Conservation (phyloP, 2,329 filamentous ascomycete species). For the Bimuria novae-zelandiae region DNA sequence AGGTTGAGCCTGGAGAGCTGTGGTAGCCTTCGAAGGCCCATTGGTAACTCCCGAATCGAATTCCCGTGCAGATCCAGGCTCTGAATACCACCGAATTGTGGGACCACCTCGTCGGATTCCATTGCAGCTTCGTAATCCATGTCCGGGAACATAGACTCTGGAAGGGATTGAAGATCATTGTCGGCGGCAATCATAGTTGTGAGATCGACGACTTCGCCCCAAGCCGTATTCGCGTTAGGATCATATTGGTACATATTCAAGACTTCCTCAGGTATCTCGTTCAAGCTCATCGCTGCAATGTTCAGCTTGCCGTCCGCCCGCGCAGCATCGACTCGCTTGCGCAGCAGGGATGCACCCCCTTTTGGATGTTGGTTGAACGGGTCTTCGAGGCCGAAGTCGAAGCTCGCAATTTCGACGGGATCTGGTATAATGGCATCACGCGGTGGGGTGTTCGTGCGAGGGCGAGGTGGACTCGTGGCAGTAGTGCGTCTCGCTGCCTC, state of each 20-base stretch:
- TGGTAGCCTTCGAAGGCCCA: slow-evolving; percentile 74
- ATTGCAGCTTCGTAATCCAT: slow-evolving; percentile 57
- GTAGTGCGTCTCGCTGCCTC: slow-evolving; percentile 62
- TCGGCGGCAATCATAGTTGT: slow-evolving; percentile 84
- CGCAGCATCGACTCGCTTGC: slow-evolving; percentile 72
- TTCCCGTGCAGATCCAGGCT: slow-evolving; percentile 88
- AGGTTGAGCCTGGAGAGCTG: slow-evolving; percentile 82
- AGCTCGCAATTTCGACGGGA: slow-evolving; percentile 40
- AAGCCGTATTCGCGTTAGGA: slow-evolving; percentile 65
- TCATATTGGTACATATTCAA: slow-evolving; percentile 89
- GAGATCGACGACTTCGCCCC: slow-evolving; percentile 91
- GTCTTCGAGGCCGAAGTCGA: slow-evolving; percentile 64
- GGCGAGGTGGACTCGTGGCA: slow-evolving; percentile 22
- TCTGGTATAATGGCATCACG: slow-evolving; percentile 36
- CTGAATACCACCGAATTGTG: slow-evolving; percentile 82
- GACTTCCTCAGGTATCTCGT: slow-evolving; percentile 79
- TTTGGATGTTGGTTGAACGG: slow-evolving; percentile 72
- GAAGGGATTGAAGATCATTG: slow-evolving; percentile 79
- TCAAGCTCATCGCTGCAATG: slow-evolving; percentile 81
- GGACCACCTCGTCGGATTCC: slow-evolving; percentile 67
- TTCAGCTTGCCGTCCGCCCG: slow-evolving; percentile 82
- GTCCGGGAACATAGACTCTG: slow-evolving; percentile 80
- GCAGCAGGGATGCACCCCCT: slow-evolving; percentile 69
- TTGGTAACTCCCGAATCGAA: slow-evolving; percentile 69
- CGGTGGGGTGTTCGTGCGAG: slow-evolving; percentile 34